phyloP scores from a whole-genome alignment of 176 grass and related monocot species.

The Eragrostis curvula region DNA sequence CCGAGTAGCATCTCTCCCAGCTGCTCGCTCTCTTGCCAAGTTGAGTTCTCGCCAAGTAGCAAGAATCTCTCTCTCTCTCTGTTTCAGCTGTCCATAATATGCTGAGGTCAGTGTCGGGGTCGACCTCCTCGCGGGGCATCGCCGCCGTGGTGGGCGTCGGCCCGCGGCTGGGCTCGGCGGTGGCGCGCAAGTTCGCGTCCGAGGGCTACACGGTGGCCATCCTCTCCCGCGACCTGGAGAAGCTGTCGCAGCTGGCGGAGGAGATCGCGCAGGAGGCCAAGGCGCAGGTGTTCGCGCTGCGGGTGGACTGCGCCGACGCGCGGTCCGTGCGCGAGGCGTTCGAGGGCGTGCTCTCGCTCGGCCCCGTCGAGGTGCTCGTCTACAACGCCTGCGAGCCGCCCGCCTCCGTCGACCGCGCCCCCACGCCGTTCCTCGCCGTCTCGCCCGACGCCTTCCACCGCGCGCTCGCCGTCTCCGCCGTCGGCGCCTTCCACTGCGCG shows the following conservation, averaged over 20 bases:
- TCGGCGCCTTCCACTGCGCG: constrained; percentile 87
- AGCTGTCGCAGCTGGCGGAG: constrained; percentile 82
- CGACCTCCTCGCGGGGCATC: constrained; percentile 74
- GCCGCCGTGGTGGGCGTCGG: constrained; percentile 93
- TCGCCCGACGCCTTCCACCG: constrained; percentile 64
- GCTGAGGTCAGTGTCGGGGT: constrained; percentile 73
- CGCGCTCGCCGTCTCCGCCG: constrained; percentile 59
- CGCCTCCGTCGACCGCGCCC: not conserved
- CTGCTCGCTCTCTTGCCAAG: constrained; percentile 14
- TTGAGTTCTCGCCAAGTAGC: not conserved
- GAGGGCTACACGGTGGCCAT: constrained; percentile 96
- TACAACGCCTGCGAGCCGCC: constrained; percentile 77
- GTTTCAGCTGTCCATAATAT: too few species aligned
- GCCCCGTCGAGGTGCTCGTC: constrained; percentile 84
- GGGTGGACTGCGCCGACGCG: constrained; percentile 80
- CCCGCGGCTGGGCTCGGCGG: constrained; percentile 71
- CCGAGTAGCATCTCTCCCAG: too few species aligned
- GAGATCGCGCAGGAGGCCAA: constrained; percentile 84
- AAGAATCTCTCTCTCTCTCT: not conserved
- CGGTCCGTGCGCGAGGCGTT: constrained; percentile 94
- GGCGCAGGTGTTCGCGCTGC: constrained; percentile 88
- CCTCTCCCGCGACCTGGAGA: constrained; percentile 90
- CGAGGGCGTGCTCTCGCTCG: constrained; percentile 91
- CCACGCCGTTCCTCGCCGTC: constrained; percentile 66
- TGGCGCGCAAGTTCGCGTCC: constrained; percentile 88